These are phyloP conservation scores for Daedaleopsis nitida DNA, from an alignment of 768 basidiomycete genomes.

Conservation along the genomic window DNA sequence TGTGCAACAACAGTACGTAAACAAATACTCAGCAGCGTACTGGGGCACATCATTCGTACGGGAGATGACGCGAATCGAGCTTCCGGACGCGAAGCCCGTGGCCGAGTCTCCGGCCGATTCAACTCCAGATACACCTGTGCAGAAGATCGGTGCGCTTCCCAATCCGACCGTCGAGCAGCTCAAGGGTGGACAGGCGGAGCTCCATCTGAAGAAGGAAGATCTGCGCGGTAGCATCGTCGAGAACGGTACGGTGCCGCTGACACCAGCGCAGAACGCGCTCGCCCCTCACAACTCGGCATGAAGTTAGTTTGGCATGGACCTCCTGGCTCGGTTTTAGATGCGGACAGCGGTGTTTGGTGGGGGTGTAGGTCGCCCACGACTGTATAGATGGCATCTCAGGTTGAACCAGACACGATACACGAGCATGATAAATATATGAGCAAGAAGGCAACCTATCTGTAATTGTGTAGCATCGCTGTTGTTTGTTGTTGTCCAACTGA, in stretches of 20 bases:
- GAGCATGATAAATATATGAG: too few relatives aligned
- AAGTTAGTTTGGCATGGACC: not conserved
- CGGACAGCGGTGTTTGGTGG: not conserved
- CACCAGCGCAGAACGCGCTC: constrained; percentile 26
- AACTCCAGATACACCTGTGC: not conserved
- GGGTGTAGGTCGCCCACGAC: not conserved
- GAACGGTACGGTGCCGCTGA: constrained; percentile 26
- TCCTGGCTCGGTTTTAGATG: not conserved
- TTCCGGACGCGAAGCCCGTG: constrained; percentile 40
- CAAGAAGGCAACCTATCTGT: too few relatives aligned
- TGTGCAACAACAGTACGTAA: constrained; percentile 60
- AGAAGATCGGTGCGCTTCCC: constrained; percentile 5
- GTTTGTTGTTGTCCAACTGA: too few relatives aligned
- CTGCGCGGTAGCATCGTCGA: constrained; percentile 24
- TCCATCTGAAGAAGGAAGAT: constrained; percentile 29
- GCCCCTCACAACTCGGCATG: constrained; percentile 18
- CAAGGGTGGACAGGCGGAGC: constrained; percentile 34
- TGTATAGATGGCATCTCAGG: not conserved
- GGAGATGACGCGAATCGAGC: constrained; percentile 69
- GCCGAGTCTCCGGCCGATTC: constrained; percentile 21
- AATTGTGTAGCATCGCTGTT: too few relatives aligned
- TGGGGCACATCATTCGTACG: constrained; percentile 91
- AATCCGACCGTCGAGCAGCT: constrained; percentile 22
- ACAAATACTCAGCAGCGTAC: constrained; percentile 90
- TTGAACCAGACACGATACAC: too few relatives aligned